phyloP scores from a whole-genome alignment of 257 asterid species.

The Jaltomata sinuosa region DNA sequence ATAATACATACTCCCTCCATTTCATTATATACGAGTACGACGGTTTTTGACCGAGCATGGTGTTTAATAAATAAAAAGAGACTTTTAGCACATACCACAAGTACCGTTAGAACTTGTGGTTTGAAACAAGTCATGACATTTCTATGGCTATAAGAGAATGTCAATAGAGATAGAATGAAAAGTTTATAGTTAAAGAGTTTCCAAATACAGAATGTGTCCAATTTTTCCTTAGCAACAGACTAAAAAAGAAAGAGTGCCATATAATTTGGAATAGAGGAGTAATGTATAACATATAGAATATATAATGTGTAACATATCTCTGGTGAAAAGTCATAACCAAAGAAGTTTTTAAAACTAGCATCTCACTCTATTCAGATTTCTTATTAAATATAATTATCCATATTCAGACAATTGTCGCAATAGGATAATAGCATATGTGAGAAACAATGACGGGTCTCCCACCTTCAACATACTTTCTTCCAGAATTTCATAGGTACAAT shows the following conservation, averaged over 20 bases:
- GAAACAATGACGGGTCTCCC: constrained; percentile 10
- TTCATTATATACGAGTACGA: not conserved
- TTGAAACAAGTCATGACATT: not conserved
- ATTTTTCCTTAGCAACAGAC: not conserved
- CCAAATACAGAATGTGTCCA: not conserved
- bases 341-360: not conserved
- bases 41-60: not conserved
- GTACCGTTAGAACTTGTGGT: not conserved
- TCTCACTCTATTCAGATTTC: not conserved
- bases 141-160: not conserved
- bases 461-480: constrained; percentile 95
- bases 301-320: not conserved
- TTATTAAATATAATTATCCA: not conserved
- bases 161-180: not conserved
- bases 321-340: not conserved
- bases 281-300: not conserved
- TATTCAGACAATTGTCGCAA: not conserved
- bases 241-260: not conserved
- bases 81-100: not conserved
- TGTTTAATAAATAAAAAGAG: not conserved
- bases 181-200: not conserved
- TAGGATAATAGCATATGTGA: not conserved
- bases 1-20: not conserved
- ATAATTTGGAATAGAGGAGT: too few relatives aligned
- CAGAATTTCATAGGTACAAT: constrained; percentile 74